Conservation (phyloP, 1,284 basidiomycete species). For the Moesziomyces sp. region DNA sequence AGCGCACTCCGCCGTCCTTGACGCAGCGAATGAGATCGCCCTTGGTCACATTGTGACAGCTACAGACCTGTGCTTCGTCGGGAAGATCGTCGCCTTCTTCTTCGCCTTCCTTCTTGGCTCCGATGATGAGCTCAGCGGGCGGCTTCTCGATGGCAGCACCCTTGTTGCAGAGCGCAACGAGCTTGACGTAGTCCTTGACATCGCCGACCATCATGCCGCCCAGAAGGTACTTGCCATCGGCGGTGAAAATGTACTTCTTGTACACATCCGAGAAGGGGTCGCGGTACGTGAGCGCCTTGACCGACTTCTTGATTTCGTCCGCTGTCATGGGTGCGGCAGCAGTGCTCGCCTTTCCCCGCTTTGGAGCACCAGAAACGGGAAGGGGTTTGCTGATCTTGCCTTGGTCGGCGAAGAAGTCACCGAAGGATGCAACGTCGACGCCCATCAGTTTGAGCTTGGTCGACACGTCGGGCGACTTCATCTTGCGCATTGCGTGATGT, state of each 20-base stretch:
- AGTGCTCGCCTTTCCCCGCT: conserved; percentile 11
- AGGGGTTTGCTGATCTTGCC: conserved; percentile 65
- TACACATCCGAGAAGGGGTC: conserved; percentile 74
- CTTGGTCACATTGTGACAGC: conserved; percentile 79
- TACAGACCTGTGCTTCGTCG: conserved; percentile 78
- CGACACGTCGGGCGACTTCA: conserved; percentile 75
- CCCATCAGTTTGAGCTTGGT: conserved; percentile 79
- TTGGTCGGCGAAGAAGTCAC: conserved; percentile 79
- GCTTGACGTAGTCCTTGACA: conserved; percentile 77
- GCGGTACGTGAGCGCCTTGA: conserved; percentile 77
- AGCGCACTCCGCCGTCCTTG: conserved; percentile 71
- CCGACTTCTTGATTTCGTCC: conserved; percentile 46
- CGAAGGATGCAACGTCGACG: conserved; percentile 80
- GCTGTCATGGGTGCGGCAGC: conserved; percentile 15
- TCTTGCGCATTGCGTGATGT: conserved; percentile 71
- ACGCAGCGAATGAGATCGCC: conserved; percentile 74
- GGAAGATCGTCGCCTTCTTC: conserved; percentile 77
- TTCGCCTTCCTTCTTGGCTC: conserved; percentile 72
- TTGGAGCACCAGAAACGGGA: conserved; percentile 28
- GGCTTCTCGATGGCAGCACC: conserved; percentile 77
- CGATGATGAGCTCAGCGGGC: conserved; percentile 77
- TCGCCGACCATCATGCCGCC: conserved; percentile 86
- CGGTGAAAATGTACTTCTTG: conserved; percentile 82
- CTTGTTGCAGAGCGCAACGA: conserved; percentile 79
- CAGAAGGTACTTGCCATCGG: conserved; percentile 78